phyloP scores from a whole-genome alignment of 148 eudicot species.

The Arctostaphylos glauca region DNA sequence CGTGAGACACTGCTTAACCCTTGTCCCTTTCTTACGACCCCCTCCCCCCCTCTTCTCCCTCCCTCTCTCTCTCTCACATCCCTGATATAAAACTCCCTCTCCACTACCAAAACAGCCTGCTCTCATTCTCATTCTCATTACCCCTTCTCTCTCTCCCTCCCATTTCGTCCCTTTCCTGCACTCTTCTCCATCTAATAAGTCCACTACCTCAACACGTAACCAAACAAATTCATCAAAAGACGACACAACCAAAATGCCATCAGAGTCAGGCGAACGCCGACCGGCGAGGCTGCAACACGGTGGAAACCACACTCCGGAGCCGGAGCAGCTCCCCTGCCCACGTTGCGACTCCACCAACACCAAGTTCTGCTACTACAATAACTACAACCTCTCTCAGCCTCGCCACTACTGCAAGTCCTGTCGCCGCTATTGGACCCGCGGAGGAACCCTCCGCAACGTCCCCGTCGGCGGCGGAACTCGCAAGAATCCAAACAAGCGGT shows the following conservation, averaged over 20 bases:
- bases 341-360: conserved; percentile 47
- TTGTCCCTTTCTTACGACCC: neutral
- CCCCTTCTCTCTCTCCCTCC: neutral
- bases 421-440: conserved; percentile 53
- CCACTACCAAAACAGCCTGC: neutral
- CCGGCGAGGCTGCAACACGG: conserved; percentile 1
- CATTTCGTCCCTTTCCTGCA: neutral
- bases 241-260: conserved; percentile 17
- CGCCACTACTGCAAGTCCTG: conserved; percentile 46
- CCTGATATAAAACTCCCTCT: neutral
- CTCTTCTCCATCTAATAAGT: neutral
- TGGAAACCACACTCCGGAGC: conserved; percentile 20
- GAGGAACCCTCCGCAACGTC: conserved; percentile 43
- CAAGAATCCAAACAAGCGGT: conserved; percentile 29
- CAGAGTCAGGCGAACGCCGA: conserved; percentile 23
- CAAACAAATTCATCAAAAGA: neutral
- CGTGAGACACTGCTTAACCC: neutral
- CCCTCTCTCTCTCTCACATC: neutral
- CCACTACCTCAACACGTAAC: neutral
- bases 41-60: neutral
- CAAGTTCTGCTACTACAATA: conserved; percentile 49
- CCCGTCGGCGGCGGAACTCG: conserved; percentile 47
- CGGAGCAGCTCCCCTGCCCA: conserved; percentile 40
- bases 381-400: conserved; percentile 49
- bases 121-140: neutral